Base-by-base conservation (phyloP, 2,329 filamentous ascomycete species). In the Pseudogymnoascus sp. region DNA sequence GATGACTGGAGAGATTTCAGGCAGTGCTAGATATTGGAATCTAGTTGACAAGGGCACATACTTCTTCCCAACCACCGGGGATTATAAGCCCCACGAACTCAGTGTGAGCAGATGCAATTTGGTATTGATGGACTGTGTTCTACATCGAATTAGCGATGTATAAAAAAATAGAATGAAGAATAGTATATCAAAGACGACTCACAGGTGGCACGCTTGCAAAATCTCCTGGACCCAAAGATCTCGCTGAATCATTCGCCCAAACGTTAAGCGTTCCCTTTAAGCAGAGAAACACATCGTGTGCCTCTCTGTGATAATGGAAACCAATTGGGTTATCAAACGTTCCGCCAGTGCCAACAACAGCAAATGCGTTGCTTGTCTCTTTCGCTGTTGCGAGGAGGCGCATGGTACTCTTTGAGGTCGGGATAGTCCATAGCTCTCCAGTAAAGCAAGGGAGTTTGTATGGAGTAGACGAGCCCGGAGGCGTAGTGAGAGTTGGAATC, bases 141-240 rank as follows among this genome's bases (percentile, higher is more conserved):
- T 82, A 38, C 1, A 11, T 6, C 11, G 12, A 3, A 14, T 45
- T 25, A 45, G 41, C 25, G 2, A n/a, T 33, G 55, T 65, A 59
- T 67, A 55, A 58, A 63, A 6, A 37, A n/a, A 16, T 23, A 21
- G 25, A 40, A 38, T 60, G 25, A 33, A 18, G 21, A 35, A 12
- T n/a, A 8, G 25, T 38, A 23, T 62, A 33, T 23, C n/a, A 35
- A 43, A 21, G 14, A 12, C 43, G 18, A 69, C 73, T 67, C 72
- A 83, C 81, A 7, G 82, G 83, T 59, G 83, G 83, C 3, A 84
- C 77, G 65, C 81, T 83, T 3, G 82, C 82, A 71, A 84, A 85
- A 65, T 86, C 83, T 0, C 83, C 83, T 0, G 81, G 78, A 0
- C 76, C 76, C 74, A 85, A 74, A 60, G 80, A 78, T 18, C 81